Percentiles rank a stretch among this genome's conserved stretches.
phyloP scores from a whole-genome alignment of 441 rosid genomes.

The Gossypium aridum region DNA sequence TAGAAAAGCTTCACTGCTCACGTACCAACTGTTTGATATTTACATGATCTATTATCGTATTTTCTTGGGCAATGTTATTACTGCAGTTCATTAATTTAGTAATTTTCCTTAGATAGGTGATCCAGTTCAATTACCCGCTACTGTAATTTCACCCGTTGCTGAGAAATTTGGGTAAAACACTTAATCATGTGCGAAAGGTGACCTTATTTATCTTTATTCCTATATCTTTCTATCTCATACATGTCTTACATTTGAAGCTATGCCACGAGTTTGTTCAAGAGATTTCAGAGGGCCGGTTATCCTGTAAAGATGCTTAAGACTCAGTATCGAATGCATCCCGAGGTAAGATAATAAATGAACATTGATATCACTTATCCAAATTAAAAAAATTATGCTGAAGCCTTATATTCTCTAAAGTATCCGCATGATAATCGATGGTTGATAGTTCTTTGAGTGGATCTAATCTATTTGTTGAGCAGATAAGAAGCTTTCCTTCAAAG shows the following conservation, averaged over 20 bases:
- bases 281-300: constrained; percentile 93
- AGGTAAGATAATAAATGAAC: constrained; percentile 39
- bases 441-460: background rate
- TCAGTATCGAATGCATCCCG: constrained; percentile 96
- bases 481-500: constrained; percentile 86
- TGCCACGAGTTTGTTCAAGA: constrained; percentile 85
- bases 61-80: constrained; percentile 8
- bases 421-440: background rate
- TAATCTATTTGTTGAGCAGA: constrained; percentile 38
- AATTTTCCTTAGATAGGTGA: constrained; percentile 66
- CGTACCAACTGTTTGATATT: background rate
- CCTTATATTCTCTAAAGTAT: background rate
- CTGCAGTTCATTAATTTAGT: background rate
- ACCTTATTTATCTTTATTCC: background rate
- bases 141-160: constrained; percentile 85
- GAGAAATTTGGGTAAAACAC: constrained; percentile 56
- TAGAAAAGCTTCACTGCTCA: background rate
- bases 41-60: background rate
- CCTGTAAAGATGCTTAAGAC: constrained; percentile 92
- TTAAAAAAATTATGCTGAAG: background rate
- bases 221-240: constrained; percentile 4
- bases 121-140: constrained; percentile 94
- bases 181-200: background rate
- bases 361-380: background rate
- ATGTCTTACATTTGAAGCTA: constrained; percentile 39